phyloP scores from a whole-genome alignment of 768 basidiomycete species.

The Russula griseocarnosa region DNA sequence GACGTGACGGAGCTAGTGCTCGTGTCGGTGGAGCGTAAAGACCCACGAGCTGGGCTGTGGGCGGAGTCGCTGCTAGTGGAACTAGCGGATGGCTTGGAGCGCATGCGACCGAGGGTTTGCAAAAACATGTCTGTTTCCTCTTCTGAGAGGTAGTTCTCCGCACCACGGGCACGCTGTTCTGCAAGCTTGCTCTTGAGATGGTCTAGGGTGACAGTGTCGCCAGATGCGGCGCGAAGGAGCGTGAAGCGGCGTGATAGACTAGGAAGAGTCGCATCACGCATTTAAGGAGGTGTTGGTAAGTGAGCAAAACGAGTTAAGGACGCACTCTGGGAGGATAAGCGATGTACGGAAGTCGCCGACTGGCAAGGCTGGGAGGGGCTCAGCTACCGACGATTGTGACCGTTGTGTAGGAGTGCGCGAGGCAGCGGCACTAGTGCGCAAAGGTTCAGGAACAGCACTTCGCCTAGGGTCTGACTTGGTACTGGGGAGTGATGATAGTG shows the following conservation, averaged over 20 bases:
- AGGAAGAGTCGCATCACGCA: constrained; percentile 23
- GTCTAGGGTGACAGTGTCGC: constrained; percentile 62
- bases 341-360: constrained; percentile 81
- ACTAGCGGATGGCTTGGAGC: constrained; percentile 35
- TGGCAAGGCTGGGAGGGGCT: constrained; percentile 54
- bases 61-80: constrained; percentile 30
- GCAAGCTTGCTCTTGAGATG: constrained; percentile 64
- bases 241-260: constrained; percentile 83
- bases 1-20: constrained; percentile 38
- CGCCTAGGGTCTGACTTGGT: constrained; percentile 75
- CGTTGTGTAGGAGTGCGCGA: constrained; percentile 23
- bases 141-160: constrained; percentile 64
- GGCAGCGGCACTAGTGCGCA: constrained; percentile 28
- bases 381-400: constrained; percentile 33
- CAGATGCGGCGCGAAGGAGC: constrained; percentile 63
- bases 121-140: constrained; percentile 84
- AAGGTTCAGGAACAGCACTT: constrained; percentile 39
- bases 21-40: constrained; percentile 34
- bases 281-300: not conserved
- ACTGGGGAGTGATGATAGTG: constrained; percentile 41
- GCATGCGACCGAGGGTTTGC: constrained; percentile 60
- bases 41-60: constrained; percentile 19
- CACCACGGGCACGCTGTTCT: constrained; percentile 69
- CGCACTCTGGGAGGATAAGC: constrained; percentile 81
- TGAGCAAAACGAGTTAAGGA: constrained; percentile 29